phyloP scores from a whole-genome alignment of 139 green algal genomes.

The Auxenochlorella pyrenoidosa region DNA sequence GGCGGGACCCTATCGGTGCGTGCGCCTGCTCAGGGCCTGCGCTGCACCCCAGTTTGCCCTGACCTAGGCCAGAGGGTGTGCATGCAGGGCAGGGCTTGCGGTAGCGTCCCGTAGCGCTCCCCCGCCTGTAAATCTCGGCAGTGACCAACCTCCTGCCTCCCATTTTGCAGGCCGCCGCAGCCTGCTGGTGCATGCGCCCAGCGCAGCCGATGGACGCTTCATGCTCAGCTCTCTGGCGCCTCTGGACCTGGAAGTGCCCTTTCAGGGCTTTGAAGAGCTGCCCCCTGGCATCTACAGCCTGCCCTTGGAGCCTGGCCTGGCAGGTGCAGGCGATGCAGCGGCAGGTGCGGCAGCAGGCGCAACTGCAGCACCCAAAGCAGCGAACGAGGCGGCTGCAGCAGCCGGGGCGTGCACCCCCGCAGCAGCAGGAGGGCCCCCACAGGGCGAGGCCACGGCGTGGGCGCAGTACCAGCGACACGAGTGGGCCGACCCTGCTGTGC shows the following conservation, averaged over 20 bases:
- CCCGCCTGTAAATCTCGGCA: too few species aligned
- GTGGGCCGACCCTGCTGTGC: conserved; percentile 48
- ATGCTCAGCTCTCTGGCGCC: conserved; percentile 57
- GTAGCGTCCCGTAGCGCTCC: too few species aligned
- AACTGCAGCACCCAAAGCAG: neutral
- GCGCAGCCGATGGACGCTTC: conserved; percentile 42
- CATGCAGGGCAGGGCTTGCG: too few species aligned
- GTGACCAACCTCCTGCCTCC: too few species aligned
- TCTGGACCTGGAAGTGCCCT: neutral
- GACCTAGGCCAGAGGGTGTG: too few species aligned
- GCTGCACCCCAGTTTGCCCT: too few species aligned
- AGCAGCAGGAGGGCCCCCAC: neutral
- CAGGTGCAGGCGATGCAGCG: neutral
- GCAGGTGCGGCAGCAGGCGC: neutral
- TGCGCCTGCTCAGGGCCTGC: too few species aligned
- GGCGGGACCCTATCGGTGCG: conserved; percentile 74
- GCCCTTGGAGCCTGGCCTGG: neutral
- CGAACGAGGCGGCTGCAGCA: neutral
- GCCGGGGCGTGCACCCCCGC: neutral
- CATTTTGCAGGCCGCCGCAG: conserved; percentile 59
- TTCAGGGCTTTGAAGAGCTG: conserved; percentile 43
- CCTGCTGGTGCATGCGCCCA: conserved; percentile 73
- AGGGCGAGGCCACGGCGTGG: neutral
- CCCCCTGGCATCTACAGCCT: conserved; percentile 56
- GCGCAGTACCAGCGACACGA: neutral